Base-by-base conservation (phyloP, 2,329 filamentous ascomycete species). In the Lecanosticta acicola region DNA sequence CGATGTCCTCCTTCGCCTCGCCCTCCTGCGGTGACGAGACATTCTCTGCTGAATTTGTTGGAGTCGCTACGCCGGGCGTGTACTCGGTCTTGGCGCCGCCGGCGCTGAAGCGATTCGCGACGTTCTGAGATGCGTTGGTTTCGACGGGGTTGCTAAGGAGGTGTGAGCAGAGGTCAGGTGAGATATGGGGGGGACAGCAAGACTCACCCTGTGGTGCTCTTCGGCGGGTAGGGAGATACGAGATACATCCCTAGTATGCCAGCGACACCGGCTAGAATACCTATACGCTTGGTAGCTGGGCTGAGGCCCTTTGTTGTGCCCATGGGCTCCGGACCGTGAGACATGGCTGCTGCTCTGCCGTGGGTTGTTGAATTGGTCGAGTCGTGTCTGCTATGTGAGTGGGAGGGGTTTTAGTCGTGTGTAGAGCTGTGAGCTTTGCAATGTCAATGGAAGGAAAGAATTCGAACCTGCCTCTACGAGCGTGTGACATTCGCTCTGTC, bases 91-190 rank as follows among this genome's bases (percentile, higher is more conserved):
- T 44, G 9, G 33, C 41, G 11, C 41, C 41, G 4, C 41, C 41
- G 9, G 41, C 19, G 32, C 41, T 44, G 19, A 44, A 37, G 3
- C 41, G 41, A 21, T 44, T 24, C 19, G 41, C 38, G n/a, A 44
- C 16, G 21, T 44, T 44, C 21, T 44, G 33, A 5, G 41, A 29
- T 24, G 33, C 41, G 20, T 9, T 13, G 9, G 41, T 44, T 5
- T 44, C 41, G n/a, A 44, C 11, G 10, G 34, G 41, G 21, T 44
- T 44, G 17, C 41, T 44, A 29, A 29, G 11, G 24, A 7, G 24
- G 5, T 11, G 11, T 29, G 7, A 29, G 24, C 24, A 29, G 24
- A 5, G 11, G 24, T 11, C 11, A 5, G 5, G 11, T 11, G 11
- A 11, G 11, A 29, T 11, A 29, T 7, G 24, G 11, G 24, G 5